A percentile compares a stretch with the other conserved stretches of the same genome.
These are phyloP conservation scores for Phytophthora hibernalis DNA, from an alignment of 352 stramenopile species.

Conservation along the genomic window DNA sequence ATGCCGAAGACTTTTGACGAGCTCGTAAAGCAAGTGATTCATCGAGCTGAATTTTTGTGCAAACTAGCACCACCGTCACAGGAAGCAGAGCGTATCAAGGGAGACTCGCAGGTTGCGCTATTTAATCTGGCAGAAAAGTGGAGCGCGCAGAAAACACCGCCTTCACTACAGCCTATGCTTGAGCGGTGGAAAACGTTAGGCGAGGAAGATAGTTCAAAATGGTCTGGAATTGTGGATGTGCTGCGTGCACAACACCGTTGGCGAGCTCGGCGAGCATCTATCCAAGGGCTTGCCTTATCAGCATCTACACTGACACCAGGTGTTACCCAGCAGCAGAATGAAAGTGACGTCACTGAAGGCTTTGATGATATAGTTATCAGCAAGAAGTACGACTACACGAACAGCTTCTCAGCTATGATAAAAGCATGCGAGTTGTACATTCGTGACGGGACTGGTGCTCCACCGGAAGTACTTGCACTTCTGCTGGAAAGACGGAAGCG, in stretches of 20 bases:
- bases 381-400: conserved; percentile 59
- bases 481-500: conserved; percentile 80
- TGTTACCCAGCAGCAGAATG: conserved; percentile 3
- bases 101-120: conserved; percentile 76
- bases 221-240: conserved; percentile 86
- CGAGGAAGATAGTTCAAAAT: conserved; percentile 84
- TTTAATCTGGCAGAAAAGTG: conserved; percentile 89
- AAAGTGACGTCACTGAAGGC: conserved; percentile 19
- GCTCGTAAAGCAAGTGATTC: conserved; percentile 67
- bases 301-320: background rate
- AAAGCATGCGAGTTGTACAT: conserved; percentile 90
- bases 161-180: conserved; percentile 86
- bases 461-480: conserved; percentile 74
- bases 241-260: conserved; percentile 77
- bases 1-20: conserved; percentile 76
- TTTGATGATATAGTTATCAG: conserved; percentile 32
- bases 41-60: conserved; percentile 80
- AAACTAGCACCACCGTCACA: conserved; percentile 77
- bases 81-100: conserved; percentile 64
- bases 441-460: conserved; percentile 79
- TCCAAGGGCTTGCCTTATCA: conserved; percentile 28
- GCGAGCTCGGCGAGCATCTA: conserved; percentile 60
- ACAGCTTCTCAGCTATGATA: conserved; percentile 80
- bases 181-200: conserved; percentile 84
- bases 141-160: conserved; percentile 82